phyloP scores from a whole-genome alignment of 306 rosid genomes.

The Rubus idaeus region DNA sequence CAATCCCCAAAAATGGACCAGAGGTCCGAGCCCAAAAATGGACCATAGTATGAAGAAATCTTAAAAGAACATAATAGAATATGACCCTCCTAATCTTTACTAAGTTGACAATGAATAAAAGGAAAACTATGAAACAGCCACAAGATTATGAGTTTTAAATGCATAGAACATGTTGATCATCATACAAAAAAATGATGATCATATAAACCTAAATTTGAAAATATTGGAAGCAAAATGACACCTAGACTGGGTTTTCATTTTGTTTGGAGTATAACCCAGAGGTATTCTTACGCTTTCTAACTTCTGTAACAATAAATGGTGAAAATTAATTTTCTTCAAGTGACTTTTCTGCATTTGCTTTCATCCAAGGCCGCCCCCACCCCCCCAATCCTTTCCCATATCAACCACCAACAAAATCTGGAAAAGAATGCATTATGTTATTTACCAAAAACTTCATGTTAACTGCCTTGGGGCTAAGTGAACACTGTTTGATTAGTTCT shows the following conservation, averaged over 20 bases:
- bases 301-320: conserved; percentile 35
- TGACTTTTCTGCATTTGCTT: conserved; percentile 14
- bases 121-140: conserved; percentile 35
- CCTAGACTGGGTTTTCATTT: conserved; percentile 30
- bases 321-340: conserved; percentile 41
- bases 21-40: conserved; percentile 12
- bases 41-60: conserved; percentile 27
- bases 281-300: conserved; percentile 33
- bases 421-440: conserved; percentile 37
- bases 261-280: conserved; percentile 33
- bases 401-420: conserved; percentile 43
- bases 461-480: conserved; percentile 40
- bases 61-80: conserved; percentile 31
- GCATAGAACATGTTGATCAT: conserved; percentile 39
- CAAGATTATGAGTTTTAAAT: conserved; percentile 32
- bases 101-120: conserved; percentile 35
- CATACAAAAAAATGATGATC: conserved; percentile 43
- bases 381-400: conserved; percentile 22
- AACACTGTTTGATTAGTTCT: conserved; percentile 36
- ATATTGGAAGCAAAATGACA: conserved; percentile 48
- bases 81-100: conserved; percentile 41
- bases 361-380: conserved; percentile 27
- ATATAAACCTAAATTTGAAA: conserved; percentile 47
- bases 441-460: conserved; percentile 40
- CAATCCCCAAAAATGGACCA: conserved; percentile 64